phyloP scores from a whole-genome alignment of 192 early-diverging fungal genomes.

The Linnemannia hyalina region DNA sequence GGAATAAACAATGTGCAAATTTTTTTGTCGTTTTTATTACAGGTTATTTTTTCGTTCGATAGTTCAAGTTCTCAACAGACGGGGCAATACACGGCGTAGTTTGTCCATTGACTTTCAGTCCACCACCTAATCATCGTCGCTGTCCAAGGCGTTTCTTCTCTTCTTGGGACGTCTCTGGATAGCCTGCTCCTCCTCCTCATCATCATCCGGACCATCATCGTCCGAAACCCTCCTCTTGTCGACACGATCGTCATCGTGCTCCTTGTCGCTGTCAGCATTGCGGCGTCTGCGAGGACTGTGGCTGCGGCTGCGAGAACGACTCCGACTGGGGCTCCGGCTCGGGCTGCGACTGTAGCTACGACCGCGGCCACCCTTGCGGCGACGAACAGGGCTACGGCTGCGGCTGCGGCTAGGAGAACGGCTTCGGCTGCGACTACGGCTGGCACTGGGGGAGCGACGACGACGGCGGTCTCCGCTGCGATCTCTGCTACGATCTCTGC shows the following conservation, averaged over 20 bases:
- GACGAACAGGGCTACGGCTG: slow-evolving; percentile 18
- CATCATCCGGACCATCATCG: slow-evolving; percentile 43
- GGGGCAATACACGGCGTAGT: neutral
- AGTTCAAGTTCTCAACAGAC: neutral
- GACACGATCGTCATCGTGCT: slow-evolving; percentile 24
- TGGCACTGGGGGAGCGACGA: slow-evolving; percentile 5
- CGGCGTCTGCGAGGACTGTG: slow-evolving; percentile 15
- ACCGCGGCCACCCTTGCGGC: slow-evolving; percentile 49
- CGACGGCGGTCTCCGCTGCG: slow-evolving; percentile 25
- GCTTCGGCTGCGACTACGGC: slow-evolving; percentile 43
- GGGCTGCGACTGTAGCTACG: slow-evolving; percentile 38
- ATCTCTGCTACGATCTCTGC: slow-evolving; percentile 38
- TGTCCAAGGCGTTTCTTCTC: slow-evolving; percentile 53
- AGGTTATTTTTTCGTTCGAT: neutral
- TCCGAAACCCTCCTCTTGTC: slow-evolving; percentile 14
- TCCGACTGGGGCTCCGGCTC: slow-evolving; percentile 30
- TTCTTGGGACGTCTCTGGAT: slow-evolving; percentile 52
- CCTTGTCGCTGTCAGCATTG: slow-evolving; percentile 42
- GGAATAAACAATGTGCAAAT: neutral
- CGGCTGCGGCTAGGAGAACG: slow-evolving; percentile 26
- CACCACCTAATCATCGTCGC: slow-evolving; percentile 53
- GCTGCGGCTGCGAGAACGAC: slow-evolving; percentile 9
- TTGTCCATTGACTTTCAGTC: neutral
- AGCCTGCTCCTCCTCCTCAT: slow-evolving; percentile 54
- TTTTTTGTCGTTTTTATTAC: neutral